phyloP scores from a whole-genome alignment of 176 grass and related monocot genomes.

The Leersia perrieri region DNA sequence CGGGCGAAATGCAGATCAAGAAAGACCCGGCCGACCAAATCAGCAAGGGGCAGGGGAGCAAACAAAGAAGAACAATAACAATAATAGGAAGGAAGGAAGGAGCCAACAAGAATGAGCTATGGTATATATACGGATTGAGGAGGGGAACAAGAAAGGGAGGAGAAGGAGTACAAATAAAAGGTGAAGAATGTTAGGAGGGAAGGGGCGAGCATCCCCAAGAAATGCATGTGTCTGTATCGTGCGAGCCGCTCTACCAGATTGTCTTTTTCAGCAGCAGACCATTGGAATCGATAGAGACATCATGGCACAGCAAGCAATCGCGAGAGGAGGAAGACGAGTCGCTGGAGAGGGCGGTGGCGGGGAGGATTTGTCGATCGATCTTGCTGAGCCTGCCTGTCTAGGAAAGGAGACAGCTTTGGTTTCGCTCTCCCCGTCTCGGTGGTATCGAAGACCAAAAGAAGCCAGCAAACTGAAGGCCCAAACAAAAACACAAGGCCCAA shows the following conservation, averaged over 20 bases:
- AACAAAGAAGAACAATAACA: constrained; percentile 1
- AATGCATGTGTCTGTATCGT: neutral
- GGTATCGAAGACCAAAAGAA: neutral
- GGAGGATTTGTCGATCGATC: constrained; percentile 14
- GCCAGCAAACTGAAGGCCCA: constrained; percentile 8
- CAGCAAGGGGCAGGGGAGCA: neutral
- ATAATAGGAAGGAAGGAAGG: neutral
- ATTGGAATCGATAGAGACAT: neutral
- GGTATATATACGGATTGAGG: constrained; percentile 1
- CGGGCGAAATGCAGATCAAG: constrained; percentile 31
- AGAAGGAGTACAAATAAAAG: neutral
- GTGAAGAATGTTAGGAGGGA: constrained; percentile 27
- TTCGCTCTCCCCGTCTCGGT: neutral
- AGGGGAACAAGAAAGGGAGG: neutral
- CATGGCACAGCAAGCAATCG: neutral
- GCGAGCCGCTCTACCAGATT: neutral
- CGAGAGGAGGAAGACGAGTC: neutral
- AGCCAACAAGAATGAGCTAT: neutral
- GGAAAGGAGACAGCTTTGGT: too few relatives aligned
- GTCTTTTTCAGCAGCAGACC: constrained; percentile 10
- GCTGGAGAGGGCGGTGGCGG: neutral
- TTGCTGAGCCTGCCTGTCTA: neutral
- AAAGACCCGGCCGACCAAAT: neutral
- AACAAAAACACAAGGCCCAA: constrained; percentile 12
- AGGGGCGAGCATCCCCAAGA: constrained; percentile 43